A percentile compares a stretch with the other conserved stretches of the same genome.
Conservation (phyloP, 2,329 filamentous ascomycete genomes). For the Phaeomoniella chlamydospora region DNA sequence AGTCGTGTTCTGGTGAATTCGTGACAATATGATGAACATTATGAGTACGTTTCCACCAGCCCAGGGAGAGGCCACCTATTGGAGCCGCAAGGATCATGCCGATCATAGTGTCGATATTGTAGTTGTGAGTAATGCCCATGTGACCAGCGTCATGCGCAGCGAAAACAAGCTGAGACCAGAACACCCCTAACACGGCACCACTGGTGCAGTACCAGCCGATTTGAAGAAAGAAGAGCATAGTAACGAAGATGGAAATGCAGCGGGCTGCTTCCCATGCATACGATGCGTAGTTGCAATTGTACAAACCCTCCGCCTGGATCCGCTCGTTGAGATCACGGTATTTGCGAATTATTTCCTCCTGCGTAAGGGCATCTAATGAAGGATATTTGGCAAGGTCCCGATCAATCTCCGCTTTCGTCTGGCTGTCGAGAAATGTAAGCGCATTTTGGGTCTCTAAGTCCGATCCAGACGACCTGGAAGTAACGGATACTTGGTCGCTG, state of each 20-base stretch:
- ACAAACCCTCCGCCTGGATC: conserved; percentile 40
- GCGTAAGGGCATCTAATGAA: conserved; percentile 37
- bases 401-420: conserved; percentile 17
- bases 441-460: no score
- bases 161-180: conserved; percentile 95
- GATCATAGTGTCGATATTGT: conserved; percentile 66
- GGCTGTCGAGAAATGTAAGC: not conserved
- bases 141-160: conserved; percentile 90
- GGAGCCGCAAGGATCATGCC: conserved; percentile 86
- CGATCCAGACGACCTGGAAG: no score
- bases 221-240: conserved; percentile 47
- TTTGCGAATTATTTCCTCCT: conserved; percentile 38
- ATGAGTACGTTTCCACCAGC: conserved; percentile 96
- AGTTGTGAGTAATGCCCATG: conserved; percentile 92
- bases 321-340: conserved; percentile 43
- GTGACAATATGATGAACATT: conserved; percentile 97
- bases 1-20: conserved; percentile 88
- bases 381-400: conserved; percentile 28
- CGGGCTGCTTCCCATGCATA: conserved; percentile 39
- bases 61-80: conserved; percentile 72
- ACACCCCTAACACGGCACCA: conserved; percentile 59
- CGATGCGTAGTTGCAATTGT: conserved; percentile 42
- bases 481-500: no score
- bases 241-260: conserved; percentile 53
- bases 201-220: conserved; percentile 54